Base-by-base conservation (phyloP, 1,139 yeast genomes). In the Spencermartinsiella ligniputridi region DNA sequence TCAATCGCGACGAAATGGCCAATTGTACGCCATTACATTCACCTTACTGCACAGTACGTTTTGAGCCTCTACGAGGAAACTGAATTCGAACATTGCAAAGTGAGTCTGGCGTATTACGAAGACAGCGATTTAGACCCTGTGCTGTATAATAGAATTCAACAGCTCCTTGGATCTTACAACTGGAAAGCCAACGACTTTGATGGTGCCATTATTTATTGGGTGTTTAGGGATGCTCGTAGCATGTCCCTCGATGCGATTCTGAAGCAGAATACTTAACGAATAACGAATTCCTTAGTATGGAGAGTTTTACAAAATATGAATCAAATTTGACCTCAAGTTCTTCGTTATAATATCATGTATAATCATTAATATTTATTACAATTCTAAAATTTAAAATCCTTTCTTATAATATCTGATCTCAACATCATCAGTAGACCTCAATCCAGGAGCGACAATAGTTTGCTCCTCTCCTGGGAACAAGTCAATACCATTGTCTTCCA, bases 401-500 rank as follows among this genome's bases (percentile, higher is more conserved):
- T 25, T n/a, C 24, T 27, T n/a, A 39, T 48, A 48, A 36, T 45
- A 44, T n/a, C 48, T 30, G 29, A 45, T 44, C n/a, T 41, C 22
- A 13, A 48, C 49, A 30, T 48, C 39, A 21, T 48, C 51, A 6
- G 44, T 36, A 17, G 49, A 21, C 6, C 17, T 32, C 12, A 48
- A 42, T 8, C 49, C 51, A 15, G 36, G 41, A 25, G 39, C 38
- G 17, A 32, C 33, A 35, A 52, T 42, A 17, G 48, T 41, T 34
- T 47, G 49, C 17, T 44, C 48, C 13, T 68, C 70, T 3, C 65
- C 66, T 0, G 76, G 76, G 53, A 71, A 70, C 35, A 72, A 48
- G 49, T 72, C 77, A 46, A 72, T 60, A 12, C 75, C 76, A 50
- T 72, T 74, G 52, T 73, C 78, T 25, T 60, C 60, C 38, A 56